phyloP scores from a whole-genome alignment of 2,329 filamentous ascomycete species.

The Didymella glomerata region DNA sequence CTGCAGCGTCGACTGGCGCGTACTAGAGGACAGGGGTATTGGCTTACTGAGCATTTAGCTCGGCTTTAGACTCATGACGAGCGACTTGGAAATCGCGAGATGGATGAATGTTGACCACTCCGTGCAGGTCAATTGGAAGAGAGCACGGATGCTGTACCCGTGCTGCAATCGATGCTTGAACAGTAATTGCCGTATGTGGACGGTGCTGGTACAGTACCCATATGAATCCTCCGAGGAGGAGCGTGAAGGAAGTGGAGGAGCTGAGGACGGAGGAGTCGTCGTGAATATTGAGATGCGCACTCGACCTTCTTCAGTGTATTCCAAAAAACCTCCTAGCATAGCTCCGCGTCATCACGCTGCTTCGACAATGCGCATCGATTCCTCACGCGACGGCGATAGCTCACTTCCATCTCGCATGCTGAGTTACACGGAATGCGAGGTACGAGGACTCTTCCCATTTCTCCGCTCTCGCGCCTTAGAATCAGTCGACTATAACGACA shows the following conservation, averaged over 20 bases:
- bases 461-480: no score
- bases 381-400: not conserved
- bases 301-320: not conserved
- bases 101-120: not conserved
- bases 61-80: not conserved
- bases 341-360: not conserved
- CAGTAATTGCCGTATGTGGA: not conserved
- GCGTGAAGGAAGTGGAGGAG: not conserved
- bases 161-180: slow-evolving; percentile 3
- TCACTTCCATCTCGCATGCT: not conserved
- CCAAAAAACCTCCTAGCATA: not conserved
- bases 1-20: no score
- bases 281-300: not conserved
- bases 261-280: not conserved
- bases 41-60: slow-evolving; percentile 7
- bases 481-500: no score
- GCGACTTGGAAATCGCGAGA: not conserved
- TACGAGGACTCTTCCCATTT: not conserved
- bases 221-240: not conserved
- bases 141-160: slow-evolving; percentile 3
- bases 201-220: not conserved
- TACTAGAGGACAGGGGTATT: not conserved
- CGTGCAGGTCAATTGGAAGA: not conserved
- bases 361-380: not conserved
- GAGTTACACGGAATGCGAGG: not conserved